These are phyloP conservation scores for Kwoniella heveanensis DNA, from an alignment of 768 basidiomycete species.

Conservation along the genomic window DNA sequence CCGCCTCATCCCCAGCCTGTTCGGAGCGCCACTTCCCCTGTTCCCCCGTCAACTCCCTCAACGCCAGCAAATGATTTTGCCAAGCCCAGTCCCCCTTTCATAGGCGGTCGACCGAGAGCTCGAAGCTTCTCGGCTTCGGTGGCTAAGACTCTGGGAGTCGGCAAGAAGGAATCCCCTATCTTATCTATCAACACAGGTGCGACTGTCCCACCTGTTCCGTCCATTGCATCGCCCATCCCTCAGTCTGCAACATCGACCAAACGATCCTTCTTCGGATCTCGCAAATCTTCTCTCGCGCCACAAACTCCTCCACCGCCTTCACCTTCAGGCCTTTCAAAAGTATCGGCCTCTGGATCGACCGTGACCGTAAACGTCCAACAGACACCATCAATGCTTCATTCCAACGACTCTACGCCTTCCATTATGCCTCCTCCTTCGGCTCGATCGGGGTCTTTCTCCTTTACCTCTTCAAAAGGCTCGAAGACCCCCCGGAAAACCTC, in stretches of 20 bases:
- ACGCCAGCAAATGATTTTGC: background rate
- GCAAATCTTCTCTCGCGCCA: constrained; percentile 15
- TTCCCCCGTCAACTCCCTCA: constrained; percentile 8
- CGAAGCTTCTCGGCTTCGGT: constrained; percentile 42
- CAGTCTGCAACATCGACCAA: constrained; percentile 14
- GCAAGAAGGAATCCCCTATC: constrained; percentile 20
- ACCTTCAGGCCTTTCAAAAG: background rate
- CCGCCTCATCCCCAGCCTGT: constrained; percentile 45
- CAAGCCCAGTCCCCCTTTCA: constrained; percentile 25
- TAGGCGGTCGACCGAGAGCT: constrained; percentile 33
- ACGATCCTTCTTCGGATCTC: constrained; percentile 17
- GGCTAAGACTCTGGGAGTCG: constrained; percentile 29
- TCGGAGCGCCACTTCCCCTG: constrained; percentile 33
- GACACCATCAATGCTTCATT: background rate
- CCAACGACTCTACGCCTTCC: constrained; percentile 20
- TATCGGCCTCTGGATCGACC: constrained; percentile 1
- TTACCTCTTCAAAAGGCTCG: constrained; percentile 22
- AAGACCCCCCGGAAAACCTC: constrained; percentile 30
- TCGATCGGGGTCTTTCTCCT: constrained; percentile 42
- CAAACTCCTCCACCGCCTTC: constrained; percentile 14
- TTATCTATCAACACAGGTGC: constrained; percentile 32
- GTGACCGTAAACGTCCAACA: background rate
- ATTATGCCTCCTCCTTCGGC: constrained; percentile 30
- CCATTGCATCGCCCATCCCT: constrained; percentile 1
- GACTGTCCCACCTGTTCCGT: constrained; percentile 9